Base-by-base conservation (phyloP, 495 filamentous ascomycete genomes). In the Platismatia glauca region DNA sequence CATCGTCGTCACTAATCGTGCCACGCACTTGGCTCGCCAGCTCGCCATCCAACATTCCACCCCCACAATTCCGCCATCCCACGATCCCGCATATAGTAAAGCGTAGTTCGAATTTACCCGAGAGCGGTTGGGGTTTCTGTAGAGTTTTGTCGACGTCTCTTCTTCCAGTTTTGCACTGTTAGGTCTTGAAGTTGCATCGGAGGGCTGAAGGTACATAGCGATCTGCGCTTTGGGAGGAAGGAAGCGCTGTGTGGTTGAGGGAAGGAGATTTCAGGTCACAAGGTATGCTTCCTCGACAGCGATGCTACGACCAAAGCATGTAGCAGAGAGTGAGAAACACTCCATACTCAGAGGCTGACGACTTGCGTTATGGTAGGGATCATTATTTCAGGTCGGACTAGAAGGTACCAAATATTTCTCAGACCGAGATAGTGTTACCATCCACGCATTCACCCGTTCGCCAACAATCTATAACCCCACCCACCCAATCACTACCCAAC, bases 181-280 rank as follows among this genome's bases (percentile, higher is more conserved):
- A 56, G 43, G 41, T 37, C 57, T 38, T 39, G 39, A 27, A 41
- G 46, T 33, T 66, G 55, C 50, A 53, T 53, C 29, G 50, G 50
- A 53, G 33, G 55, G 64, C 59, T 59, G 60, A 62, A 59, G 44
- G 56, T 44, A 60, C 57, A 46, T 27, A 66, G 56, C 39, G 56
- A 61, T 60, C 57, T 63, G 61, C 52, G 55, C 39, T 63, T 58
- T 62, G 60, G 64, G 59, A 58, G 66, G 66, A 58, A 67, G 66
- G 66, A 65, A 65, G 66, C 58, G 66, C 66, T 65, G 66, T 61
- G 62, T 41, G 61, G 65, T 64, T 64, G 65, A 65, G 66, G 66
- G 62, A 57, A 62, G 60, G 60, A 56, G 60, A 62, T 62, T 35
- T 56, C 15, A 55, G 50, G 48, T 59, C 43, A 48, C 46, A 50